Base-by-base conservation (phyloP, 805 yeast genomes). In the Sugiyamaella qingdaonensis region DNA sequence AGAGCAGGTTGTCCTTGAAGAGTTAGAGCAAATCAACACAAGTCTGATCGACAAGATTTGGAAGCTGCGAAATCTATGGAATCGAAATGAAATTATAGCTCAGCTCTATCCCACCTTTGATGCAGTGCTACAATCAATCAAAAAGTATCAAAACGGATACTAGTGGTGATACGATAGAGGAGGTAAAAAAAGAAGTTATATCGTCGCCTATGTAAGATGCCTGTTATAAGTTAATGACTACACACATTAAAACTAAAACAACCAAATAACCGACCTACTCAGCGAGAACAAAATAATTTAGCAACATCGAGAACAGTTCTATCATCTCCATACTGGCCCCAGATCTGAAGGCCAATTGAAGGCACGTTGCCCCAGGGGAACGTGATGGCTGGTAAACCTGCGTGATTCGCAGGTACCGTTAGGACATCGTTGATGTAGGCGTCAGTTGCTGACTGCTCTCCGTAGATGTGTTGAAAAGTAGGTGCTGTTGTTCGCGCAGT, bases 311-410 rank as follows among this genome's bases (percentile, higher is more conserved):
- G 67, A 0, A 91, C 81, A 1, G 74, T 68, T 10, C 69, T 62
- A 64, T 94, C 99, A 60, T 86, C 84, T 10, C 97, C 97, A 64
- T 73, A 86, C 65, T 92, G 98, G 1, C 91, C 95, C 64, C 85
- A 78, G 1, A 94, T 59, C 64, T 95, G 98, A 27, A 94, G 72
- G 0, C 96, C 96, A 10, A 79, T 69, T 9, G 66, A 55, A 1
- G 69, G 68, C 1, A 69, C 67, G 1, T 62, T 62, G 1, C 61
- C 64, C 60, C 77, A 75, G 0, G 99, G 99, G 1, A 91, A 71
- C 1, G 86, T 78, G 10, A 92, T 76, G 0, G 96, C 81, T 0
- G 99, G 99, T 1, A 92, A 67, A 0, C 98, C 98, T 0, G 96
- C 95, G 54, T 95, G 69, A 1, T 96, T 90, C 39, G 94, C 86